Base-by-base conservation (phyloP, 1,284 basidiomycete species). In the Puccinia triticina region DNA sequence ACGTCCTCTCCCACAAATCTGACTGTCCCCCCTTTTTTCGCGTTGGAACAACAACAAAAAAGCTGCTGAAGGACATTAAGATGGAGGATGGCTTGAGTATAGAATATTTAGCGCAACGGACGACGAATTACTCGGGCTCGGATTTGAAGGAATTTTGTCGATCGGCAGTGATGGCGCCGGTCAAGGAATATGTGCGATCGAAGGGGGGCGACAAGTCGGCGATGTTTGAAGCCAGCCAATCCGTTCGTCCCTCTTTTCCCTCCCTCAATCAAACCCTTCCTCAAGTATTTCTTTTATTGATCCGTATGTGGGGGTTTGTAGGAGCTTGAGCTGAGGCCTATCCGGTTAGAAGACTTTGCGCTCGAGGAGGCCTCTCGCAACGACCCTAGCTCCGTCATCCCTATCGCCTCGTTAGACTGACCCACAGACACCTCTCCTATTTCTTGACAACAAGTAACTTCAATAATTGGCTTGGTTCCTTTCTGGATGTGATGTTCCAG, bases 71-170 rank as follows among this genome's bases (percentile, higher is more conserved):
- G 46, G 80, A 75, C 55, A 75, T 82, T 21, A 66, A 90, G 59
- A 89, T 96, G 5, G 90, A 91, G 16, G 88, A 91, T 0, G 88
- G 88, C 14, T 93, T 98, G 86, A 89, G 91, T 0, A 86, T 97
- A 50, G 87, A 90, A 16, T 84, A 88, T 2, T 90, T 99, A 16
- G 95, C 95, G 7, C 88, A 89, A 71, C 89, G 90, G 61, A 92
- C 95, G 2, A 91, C 92, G 53, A 93, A 94, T 0, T 89, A 92
- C 46, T 96, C 94, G 8, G 96, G 96, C 4, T 95, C 93, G 10
- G 97, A 99, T 87, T 88, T 99, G 72, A 92, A 93, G 85, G 97
- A 99, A 88, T 89, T 96, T n/a, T 99, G 96, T 87, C 90, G 97
- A 76, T 94, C 86, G n/a, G 87, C 87, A 16, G 87, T 87, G 8